Conservation (phyloP, 768 basidiomycete genomes). For the Flagelloscypha sp. region DNA sequence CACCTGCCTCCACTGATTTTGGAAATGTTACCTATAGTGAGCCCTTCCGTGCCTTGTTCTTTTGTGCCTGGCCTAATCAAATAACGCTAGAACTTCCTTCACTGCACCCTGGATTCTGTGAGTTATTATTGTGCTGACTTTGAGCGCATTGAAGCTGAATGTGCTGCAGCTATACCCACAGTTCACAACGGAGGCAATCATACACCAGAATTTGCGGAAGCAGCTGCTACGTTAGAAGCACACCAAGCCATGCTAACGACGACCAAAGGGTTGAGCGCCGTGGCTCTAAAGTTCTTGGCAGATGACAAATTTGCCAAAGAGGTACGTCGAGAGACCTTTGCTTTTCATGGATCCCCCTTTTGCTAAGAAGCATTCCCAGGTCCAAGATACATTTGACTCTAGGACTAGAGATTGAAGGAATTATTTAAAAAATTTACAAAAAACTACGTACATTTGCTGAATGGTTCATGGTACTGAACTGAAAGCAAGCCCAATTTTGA, state of each 20-base stretch:
- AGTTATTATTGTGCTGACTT: slow-evolving; percentile 10
- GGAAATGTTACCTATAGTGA: slow-evolving; percentile 66
- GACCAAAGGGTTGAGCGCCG: slow-evolving; percentile 54
- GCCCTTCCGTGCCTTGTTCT: slow-evolving; percentile 11
- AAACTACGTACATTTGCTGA: no score
- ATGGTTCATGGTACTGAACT: no score
- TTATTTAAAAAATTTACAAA: no score
- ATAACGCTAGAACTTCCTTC: slow-evolving; percentile 43
- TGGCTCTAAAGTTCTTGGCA: slow-evolving; percentile 49
- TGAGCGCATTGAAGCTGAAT: slow-evolving; percentile 9
- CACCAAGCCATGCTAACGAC: slow-evolving; percentile 51
- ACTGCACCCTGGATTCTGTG: slow-evolving; percentile 57
- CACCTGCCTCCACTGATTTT: slow-evolving; percentile 70
- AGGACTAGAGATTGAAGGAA: no score
- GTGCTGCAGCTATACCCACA: slow-evolving; percentile 57
- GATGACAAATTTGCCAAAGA: slow-evolving; percentile 49
- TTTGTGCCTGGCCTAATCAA: slow-evolving; percentile 6
- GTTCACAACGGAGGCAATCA: slow-evolving; percentile 67
- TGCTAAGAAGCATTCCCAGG: not conserved
- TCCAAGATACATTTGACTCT: no score
- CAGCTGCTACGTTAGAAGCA: slow-evolving; percentile 53
- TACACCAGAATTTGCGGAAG: slow-evolving; percentile 54
- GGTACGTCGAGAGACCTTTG: slow-evolving; percentile 26
- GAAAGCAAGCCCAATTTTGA: no score
- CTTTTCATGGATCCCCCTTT: not conserved